phyloP scores from a whole-genome alignment of 495 filamentous ascomycete species.

The Durotheca rogersii region DNA sequence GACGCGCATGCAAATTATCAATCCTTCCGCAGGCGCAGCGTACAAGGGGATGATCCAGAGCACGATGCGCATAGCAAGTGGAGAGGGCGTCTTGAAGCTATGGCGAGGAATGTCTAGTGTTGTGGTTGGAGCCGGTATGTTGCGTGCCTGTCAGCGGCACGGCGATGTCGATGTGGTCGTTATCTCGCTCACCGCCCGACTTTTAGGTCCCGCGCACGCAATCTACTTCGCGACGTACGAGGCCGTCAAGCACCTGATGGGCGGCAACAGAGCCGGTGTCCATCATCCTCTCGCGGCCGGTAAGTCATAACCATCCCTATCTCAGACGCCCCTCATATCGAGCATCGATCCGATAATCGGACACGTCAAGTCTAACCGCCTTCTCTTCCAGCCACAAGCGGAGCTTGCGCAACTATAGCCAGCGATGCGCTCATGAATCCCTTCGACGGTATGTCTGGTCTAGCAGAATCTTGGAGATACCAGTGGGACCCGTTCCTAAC shows the following conservation, averaged over 20 bases:
- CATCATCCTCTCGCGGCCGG: constrained; percentile 94
- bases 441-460: constrained; percentile 78
- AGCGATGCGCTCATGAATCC: constrained; percentile 99
- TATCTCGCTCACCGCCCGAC: constrained; percentile 7
- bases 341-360: constrained; percentile 7
- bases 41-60: constrained; percentile 92
- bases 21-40: constrained; percentile 77
- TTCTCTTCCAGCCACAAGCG: constrained; percentile 69
- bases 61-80: constrained; percentile 83
- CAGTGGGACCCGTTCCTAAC: not conserved
- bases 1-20: constrained; percentile 97
- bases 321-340: constrained; percentile 4
- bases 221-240: constrained; percentile 99
- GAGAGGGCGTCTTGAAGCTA: constrained; percentile 84
- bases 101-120: constrained; percentile 98
- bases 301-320: too few species aligned
- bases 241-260: constrained; percentile 91
- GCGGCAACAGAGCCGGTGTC: constrained; percentile 81
- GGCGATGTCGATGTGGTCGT: not conserved
- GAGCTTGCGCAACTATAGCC: constrained; percentile 91
- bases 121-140: constrained; percentile 88
- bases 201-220: constrained; percentile 86
- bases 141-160: too few species aligned
- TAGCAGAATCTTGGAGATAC: not conserved
- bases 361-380: constrained; percentile 14